Evolutionary conservation across 129 eudicot genomes (phyloP).

Genomic region (Escallonia herrerae): DNA sequence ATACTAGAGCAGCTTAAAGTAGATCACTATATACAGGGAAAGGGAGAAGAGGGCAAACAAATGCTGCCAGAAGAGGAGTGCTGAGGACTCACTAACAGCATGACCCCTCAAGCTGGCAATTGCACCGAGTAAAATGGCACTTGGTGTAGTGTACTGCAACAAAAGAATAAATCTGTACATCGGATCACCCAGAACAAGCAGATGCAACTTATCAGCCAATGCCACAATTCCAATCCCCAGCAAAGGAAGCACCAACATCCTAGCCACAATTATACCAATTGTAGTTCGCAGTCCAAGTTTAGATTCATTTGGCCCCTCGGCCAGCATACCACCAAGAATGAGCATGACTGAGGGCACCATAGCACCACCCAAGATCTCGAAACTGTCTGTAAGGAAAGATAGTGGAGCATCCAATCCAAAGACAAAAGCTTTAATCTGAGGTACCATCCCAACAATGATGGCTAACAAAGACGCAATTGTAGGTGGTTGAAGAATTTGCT

Average conservation of each 20-base stretch:
- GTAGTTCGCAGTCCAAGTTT: slow-evolving; percentile 60
- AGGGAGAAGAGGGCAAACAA: slow-evolving; percentile 51
- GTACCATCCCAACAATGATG: slow-evolving; percentile 62
- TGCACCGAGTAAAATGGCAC: slow-evolving; percentile 81
- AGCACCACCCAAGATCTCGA: slow-evolving; percentile 61
- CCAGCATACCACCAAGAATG: slow-evolving; percentile 76
- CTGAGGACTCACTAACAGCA: slow-evolving; percentile 80
- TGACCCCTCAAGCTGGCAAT: slow-evolving; percentile 84
- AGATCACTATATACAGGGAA: slow-evolving; percentile 52
- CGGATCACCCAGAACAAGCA: slow-evolving; percentile 45
- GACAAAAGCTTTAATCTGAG: slow-evolving; percentile 47
- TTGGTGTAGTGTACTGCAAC: slow-evolving; percentile 76
- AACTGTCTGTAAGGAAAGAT: slow-evolving; percentile 52
- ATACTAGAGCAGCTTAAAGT: slow-evolving; percentile 50
- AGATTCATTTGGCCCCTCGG: slow-evolving; percentile 63
- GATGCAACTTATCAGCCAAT: slow-evolving; percentile 41
- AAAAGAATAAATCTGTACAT: slow-evolving; percentile 69
- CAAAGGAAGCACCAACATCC: slow-evolving; percentile 64
- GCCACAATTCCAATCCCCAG: slow-evolving; percentile 57
- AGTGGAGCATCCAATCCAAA: slow-evolving; percentile 61
- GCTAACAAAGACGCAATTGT: slow-evolving; percentile 61
- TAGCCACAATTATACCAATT: slow-evolving; percentile 48
- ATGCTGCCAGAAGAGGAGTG: slow-evolving; percentile 84
- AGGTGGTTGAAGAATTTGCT: slow-evolving; percentile 66
- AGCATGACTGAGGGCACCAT: slow-evolving; percentile 84